Evolutionary conservation across 2,329 filamentous ascomycete genomes (phyloP).

Genomic region (Raffaelea albimanens): DNA sequence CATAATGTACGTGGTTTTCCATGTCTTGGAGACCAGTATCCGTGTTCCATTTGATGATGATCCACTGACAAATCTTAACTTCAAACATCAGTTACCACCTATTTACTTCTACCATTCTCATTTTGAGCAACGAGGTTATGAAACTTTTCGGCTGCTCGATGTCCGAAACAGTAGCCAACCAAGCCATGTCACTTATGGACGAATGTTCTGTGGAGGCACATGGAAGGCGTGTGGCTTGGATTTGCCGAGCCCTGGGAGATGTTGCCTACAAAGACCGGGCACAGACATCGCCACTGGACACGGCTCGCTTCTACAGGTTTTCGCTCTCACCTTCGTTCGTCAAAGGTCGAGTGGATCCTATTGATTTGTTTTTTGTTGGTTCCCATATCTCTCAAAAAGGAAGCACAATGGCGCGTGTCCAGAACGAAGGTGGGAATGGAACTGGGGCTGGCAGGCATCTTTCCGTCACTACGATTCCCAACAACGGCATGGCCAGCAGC

Average conservation of each 20-base stretch:
- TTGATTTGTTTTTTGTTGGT: too few species aligned
- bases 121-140: slow-evolving; percentile 48
- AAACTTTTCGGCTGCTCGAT: slow-evolving; percentile 34
- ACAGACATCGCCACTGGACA: slow-evolving; percentile 6
- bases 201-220: slow-evolving; percentile 41
- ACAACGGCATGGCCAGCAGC: too few species aligned
- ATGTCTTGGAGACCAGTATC: background rate
- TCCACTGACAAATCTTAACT: slow-evolving; percentile 7
- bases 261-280: slow-evolving; percentile 28
- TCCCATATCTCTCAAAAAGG: too few species aligned
- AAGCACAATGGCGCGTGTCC: too few species aligned
- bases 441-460: too few species aligned
- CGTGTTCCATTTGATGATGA: background rate
- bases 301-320: too few species aligned
- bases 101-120: slow-evolving; percentile 43
- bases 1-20: slow-evolving; percentile 35
- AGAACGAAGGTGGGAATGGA: too few species aligned
- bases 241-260: slow-evolving; percentile 37
- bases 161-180: slow-evolving; percentile 28
- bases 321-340: too few species aligned
- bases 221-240: slow-evolving; percentile 38
- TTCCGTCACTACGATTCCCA: too few species aligned
- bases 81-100: slow-evolving; percentile 38
- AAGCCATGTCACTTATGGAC: slow-evolving; percentile 37
- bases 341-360: too few species aligned